Conservation (phyloP, 208 protist genomes). For the Borovskyia barvae region DNA sequence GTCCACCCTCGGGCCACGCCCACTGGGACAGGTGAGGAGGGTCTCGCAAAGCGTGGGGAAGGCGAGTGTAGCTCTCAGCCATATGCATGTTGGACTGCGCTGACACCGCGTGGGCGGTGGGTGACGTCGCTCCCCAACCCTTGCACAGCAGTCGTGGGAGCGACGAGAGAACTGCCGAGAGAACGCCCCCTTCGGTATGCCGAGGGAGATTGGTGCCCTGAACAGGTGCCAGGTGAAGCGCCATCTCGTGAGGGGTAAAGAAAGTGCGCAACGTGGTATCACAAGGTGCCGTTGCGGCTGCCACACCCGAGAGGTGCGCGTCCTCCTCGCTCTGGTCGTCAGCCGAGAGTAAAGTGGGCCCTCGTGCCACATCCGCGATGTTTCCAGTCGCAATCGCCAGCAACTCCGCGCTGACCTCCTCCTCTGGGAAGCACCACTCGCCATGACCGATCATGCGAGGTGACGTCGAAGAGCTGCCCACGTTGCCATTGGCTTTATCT, state of each 20-base stretch:
- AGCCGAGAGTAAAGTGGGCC: not conserved
- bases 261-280: constrained; percentile 6
- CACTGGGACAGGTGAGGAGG: not conserved
- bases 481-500: not conserved
- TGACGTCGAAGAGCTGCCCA: not conserved
- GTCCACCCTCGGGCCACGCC: constrained; percentile 21
- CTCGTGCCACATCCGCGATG: not conserved
- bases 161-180: constrained; percentile 14
- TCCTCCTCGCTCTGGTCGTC: not conserved
- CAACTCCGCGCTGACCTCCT: not conserved
- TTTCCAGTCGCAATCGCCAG: not conserved
- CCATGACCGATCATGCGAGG: constrained; percentile 17
- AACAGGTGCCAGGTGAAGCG: constrained; percentile 5
- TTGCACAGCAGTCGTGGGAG: constrained; percentile 13
- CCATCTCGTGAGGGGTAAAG: constrained; percentile 16
- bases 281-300: not conserved
- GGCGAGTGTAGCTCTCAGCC: too few species aligned
- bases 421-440: constrained; percentile 10
- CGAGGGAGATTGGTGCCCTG: not conserved
- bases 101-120: not conserved
- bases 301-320: not conserved
- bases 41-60: too few species aligned
- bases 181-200: constrained; percentile 7
- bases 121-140: not conserved
- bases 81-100: too few species aligned